Base-by-base conservation (phyloP, 179 eudicot species). In the Beta macrorhiza region DNA sequence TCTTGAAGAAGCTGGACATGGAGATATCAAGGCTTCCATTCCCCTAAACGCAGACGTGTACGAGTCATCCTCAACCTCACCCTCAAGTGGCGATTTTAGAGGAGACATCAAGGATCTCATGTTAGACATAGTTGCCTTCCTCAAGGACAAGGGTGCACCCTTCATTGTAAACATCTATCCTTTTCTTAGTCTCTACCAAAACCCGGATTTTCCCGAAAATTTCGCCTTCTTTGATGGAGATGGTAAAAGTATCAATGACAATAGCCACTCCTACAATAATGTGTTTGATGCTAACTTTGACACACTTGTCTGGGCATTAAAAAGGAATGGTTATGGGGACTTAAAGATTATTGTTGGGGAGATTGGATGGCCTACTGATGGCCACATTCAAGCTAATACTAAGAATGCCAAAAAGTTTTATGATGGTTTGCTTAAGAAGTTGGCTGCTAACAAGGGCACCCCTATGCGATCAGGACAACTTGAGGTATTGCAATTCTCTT, bases 1-100 rank as follows among this genome's bases (percentile, higher is more conserved):
- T 5, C 87, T 96, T 6, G 79, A 90, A 63, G 92, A 86, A 19
- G 90, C 88, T 44, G 96, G 94, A 5, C 84, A 84, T 49, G 84
- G 83, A 1, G 78, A 86, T 75, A 84, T 95, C 83, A 95, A 96
- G 78, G 92, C 85, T 32, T 88, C 97, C 25, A 84, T 86, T 52
- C 98, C 99, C 12, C 89, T 84, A 4, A 96, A 96, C 49, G 95
- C 98, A 6, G 99, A 94, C 62, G 99, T 96, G 10, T 93, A 93
- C 47, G 88, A 86, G 10, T 89, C 95, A 5, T 64, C 81, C 12
- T 75, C 88, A 0, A 81, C 72, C 16, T 68, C 65, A 16, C 98
- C 98, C 5, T 95, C 98, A 0, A 68, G 5, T 0, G 98, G 98
- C 1, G 77, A 92, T 78, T 95, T 93, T 25, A 90, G 98, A 0